Percentiles rank a stretch among this genome's conserved stretches.
Conservation (phyloP, 495 filamentous ascomycete species). For the Penicillium odoratum region DNA sequence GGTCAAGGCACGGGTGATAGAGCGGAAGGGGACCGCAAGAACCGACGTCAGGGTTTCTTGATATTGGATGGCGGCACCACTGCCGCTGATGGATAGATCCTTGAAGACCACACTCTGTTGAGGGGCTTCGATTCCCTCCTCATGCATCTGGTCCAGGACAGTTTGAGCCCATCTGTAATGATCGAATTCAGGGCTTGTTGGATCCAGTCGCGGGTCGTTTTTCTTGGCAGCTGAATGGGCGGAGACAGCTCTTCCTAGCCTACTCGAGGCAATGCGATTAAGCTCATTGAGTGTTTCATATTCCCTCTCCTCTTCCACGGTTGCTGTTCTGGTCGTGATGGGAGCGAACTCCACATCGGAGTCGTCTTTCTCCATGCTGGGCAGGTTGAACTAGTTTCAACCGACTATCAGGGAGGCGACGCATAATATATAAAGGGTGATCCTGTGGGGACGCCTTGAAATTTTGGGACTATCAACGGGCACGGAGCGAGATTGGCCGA, state of each 20-base stretch:
- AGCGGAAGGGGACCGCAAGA: constrained; percentile 43
- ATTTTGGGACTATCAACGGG: neutral
- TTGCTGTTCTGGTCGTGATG: constrained; percentile 15
- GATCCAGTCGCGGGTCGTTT: constrained; percentile 50
- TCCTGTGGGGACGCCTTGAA: neutral
- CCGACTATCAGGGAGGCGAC: neutral
- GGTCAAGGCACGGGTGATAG: constrained; percentile 28
- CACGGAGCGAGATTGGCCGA: neutral
- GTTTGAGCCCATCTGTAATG: constrained; percentile 52
- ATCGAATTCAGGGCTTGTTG: constrained; percentile 51
- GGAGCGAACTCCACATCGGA: constrained; percentile 21
- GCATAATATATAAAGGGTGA: neutral
- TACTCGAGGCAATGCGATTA: constrained; percentile 31
- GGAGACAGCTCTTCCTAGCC: constrained; percentile 18
- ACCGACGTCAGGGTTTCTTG: constrained; percentile 49
- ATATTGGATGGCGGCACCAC: constrained; percentile 47
- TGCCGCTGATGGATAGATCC: constrained; percentile 51
- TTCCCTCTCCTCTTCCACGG: constrained; percentile 23
- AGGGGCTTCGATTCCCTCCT: constrained; percentile 36
- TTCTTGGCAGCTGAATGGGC: constrained; percentile 21
- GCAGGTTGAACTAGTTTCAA: neutral
- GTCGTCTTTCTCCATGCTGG: constrained; percentile 11
- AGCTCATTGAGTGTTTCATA: constrained; percentile 13
- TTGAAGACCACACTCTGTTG: constrained; percentile 44
- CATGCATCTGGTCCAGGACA: constrained; percentile 29